Conservation (phyloP, 1,139 yeast genomes). For the Debaryomyces psychrophilus region DNA sequence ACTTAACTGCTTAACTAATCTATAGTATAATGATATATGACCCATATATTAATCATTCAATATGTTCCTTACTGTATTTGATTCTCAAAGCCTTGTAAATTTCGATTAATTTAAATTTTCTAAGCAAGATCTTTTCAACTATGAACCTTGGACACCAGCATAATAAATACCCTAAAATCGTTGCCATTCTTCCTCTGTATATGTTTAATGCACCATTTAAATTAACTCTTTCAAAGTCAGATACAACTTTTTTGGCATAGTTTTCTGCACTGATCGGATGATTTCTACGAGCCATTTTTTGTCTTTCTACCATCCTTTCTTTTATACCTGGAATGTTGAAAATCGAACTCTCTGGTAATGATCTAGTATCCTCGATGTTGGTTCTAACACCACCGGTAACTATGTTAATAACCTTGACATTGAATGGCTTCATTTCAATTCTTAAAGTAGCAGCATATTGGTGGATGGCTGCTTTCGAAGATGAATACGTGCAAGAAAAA, state of each 20-base stretch:
- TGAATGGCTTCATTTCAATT: slow-evolving; percentile 72
- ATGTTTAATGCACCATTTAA: slow-evolving; percentile 45
- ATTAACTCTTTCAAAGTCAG: slow-evolving; percentile 49
- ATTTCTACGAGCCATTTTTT: slow-evolving; percentile 61
- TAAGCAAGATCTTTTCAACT: slow-evolving; percentile 45
- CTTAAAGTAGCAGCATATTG: slow-evolving; percentile 66
- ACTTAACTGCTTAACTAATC: not conserved
- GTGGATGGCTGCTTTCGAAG: slow-evolving; percentile 78
- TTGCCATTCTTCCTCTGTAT: slow-evolving; percentile 60
- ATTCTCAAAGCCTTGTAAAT: slow-evolving; percentile 27
- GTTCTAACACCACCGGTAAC: slow-evolving; percentile 63
- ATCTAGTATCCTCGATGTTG: slow-evolving; percentile 57
- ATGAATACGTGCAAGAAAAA: slow-evolving; percentile 67
- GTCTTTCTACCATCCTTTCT: slow-evolving; percentile 53
- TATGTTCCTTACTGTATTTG: slow-evolving; percentile 27
- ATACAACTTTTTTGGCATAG: slow-evolving; percentile 59
- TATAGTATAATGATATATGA: not conserved
- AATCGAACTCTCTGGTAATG: slow-evolving; percentile 57
- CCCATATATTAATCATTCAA: slow-evolving; percentile 11
- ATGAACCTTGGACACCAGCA: slow-evolving; percentile 52
- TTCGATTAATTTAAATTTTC: slow-evolving; percentile 50
- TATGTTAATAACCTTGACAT: slow-evolving; percentile 59
- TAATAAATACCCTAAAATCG: slow-evolving; percentile 36
- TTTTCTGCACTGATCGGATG: slow-evolving; percentile 59
- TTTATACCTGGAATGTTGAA: slow-evolving; percentile 54